phyloP scores from a whole-genome alignment of 345 rosid species.

The Gossypium turneri region DNA sequence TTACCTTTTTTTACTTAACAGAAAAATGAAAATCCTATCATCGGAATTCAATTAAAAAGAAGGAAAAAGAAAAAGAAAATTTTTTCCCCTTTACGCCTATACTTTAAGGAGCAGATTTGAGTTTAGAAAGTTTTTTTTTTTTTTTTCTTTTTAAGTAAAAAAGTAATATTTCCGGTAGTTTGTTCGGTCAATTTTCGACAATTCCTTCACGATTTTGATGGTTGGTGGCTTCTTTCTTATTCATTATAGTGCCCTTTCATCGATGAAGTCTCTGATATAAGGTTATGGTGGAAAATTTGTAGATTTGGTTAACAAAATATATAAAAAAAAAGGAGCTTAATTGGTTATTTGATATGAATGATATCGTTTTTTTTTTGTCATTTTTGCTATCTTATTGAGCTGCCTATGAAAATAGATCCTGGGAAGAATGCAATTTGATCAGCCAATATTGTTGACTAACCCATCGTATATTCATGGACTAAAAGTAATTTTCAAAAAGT shows the following conservation, averaged over 20 bases:
- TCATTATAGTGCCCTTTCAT: background rate
- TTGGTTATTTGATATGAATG: background rate
- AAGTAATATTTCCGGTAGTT: background rate
- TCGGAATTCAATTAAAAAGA: background rate
- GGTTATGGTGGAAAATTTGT: background rate
- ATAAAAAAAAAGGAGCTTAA: conserved; percentile 3
- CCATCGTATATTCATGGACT: background rate
- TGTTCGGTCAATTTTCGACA: conserved; percentile 8
- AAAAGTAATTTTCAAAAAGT: background rate
- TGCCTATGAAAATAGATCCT: background rate
- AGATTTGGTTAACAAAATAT: background rate
- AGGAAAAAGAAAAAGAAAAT: background rate
- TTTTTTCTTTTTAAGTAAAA: background rate
- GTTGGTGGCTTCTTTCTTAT: background rate
- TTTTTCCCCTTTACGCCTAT: background rate
- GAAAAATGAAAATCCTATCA: background rate
- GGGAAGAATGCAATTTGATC: background rate
- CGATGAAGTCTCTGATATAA: background rate
- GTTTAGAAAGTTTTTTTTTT: background rate
- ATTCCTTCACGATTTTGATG: background rate
- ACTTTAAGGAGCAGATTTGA: conserved; percentile 4
- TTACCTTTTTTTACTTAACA: background rate
- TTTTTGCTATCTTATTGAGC: background rate
- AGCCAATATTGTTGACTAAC: background rate
- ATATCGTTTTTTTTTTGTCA: background rate